Conservation (phyloP, 208 protist genomes). For the Leishmania martiniquensis region DNA sequence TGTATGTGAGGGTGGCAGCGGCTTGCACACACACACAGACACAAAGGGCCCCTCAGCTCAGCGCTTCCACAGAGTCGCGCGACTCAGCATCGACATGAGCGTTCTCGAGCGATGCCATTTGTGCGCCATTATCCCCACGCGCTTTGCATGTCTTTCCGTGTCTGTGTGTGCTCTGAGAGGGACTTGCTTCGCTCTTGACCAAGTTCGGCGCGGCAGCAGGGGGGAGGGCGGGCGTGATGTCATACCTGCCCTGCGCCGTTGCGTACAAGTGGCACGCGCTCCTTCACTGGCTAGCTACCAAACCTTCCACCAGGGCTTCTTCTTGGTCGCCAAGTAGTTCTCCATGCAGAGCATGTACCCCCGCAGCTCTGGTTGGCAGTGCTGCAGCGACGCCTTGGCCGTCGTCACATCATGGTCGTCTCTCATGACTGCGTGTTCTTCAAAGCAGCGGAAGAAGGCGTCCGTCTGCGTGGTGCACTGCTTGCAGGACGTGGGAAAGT, state of each 20-base stretch:
- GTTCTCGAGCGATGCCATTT: neutral
- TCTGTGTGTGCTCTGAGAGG: neutral
- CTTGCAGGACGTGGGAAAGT: slow-evolving; percentile 75
- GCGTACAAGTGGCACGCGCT: neutral
- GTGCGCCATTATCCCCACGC: no score
- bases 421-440: slow-evolving; percentile 72
- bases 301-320: slow-evolving; percentile 46
- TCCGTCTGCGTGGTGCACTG: slow-evolving; percentile 53
- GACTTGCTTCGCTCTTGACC: neutral
- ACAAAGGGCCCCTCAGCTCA: neutral
- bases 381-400: slow-evolving; percentile 53
- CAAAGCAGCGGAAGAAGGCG: slow-evolving; percentile 78
- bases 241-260: neutral
- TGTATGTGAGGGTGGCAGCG: neutral
- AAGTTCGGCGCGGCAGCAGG: neutral
- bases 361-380: slow-evolving; percentile 67
- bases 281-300: slow-evolving; percentile 28
- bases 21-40: no score
- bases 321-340: slow-evolving; percentile 34
- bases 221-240: neutral
- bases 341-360: slow-evolving; percentile 85
- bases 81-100: neutral
- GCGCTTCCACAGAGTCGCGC: neutral
- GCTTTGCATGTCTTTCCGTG: neutral
- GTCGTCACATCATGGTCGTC: slow-evolving; percentile 52